These are phyloP conservation scores for Nyssa sinensis DNA, from an alignment of 148 eudicot genomes.

Conservation along the genomic window DNA sequence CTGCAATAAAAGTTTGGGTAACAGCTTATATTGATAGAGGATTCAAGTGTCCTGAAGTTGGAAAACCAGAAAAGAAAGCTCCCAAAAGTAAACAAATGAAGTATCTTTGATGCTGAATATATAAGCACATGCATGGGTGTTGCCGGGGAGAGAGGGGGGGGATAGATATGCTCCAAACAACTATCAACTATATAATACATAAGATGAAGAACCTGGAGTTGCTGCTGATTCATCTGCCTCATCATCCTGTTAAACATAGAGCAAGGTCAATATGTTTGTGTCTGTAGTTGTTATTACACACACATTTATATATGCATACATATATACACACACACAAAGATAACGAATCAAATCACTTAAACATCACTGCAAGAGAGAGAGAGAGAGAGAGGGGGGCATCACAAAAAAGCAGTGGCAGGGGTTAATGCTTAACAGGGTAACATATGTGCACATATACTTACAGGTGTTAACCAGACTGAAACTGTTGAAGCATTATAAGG, in stretches of 20 bases:
- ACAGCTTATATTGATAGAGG: conserved; percentile 15
- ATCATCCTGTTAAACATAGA: conserved; percentile 57
- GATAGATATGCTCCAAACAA: background rate
- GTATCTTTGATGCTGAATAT: background rate
- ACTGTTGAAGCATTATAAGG: too few species aligned
- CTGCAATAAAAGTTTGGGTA: conserved; percentile 44
- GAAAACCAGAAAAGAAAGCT: conserved; percentile 11
- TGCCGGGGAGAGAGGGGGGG: background rate
- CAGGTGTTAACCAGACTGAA: too few species aligned
- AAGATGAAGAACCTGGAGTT: conserved; percentile 44
- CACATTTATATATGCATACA: too few species aligned
- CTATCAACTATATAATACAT: background rate
- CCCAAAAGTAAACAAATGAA: conserved; percentile 4
- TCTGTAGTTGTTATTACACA: too few species aligned
- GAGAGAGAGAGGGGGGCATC: too few species aligned
- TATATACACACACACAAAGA: too few species aligned
- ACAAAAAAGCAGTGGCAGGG: too few species aligned
- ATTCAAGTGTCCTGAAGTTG: conserved; percentile 2
- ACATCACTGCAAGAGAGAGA: too few species aligned
- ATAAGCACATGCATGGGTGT: too few species aligned
- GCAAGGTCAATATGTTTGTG: conserved; percentile 11
- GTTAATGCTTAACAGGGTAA: too few species aligned
- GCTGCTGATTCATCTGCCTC: conserved; percentile 51
- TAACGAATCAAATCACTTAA: too few species aligned
- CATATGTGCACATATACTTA: too few species aligned